Evolutionary conservation across 129 eudicot genomes (phyloP).

Genomic region (Helianthus annuus): HanXRQr2.0-SUNRISE NC_035436.2:161397199-161397698

Average conservation of each 20-base stretch:
- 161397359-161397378: conserved; percentile 23
- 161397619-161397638: conserved; percentile 29
- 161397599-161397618: conserved; percentile 30
- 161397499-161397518: conserved; percentile 20
- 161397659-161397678: background rate
- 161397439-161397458: background rate
- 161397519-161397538: conserved; percentile 17
- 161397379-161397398: background rate
- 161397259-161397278: conserved; percentile 50
- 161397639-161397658: background rate
- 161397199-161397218: conserved; percentile 22
- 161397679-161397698: conserved; percentile 31
- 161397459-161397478: conserved; percentile 19
- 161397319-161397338: conserved; percentile 3
- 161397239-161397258: conserved; percentile 34
- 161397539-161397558: conserved; percentile 22
- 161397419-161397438: conserved; percentile 17
- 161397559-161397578: conserved; percentile 25
- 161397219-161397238: conserved; percentile 30
- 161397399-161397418: conserved; percentile 13
- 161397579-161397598: conserved; percentile 15
- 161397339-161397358: conserved; percentile 14
- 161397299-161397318: conserved; percentile 29
- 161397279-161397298: conserved; percentile 54
- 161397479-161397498: conserved; percentile 33